Evolutionary conservation across 352 stramenopile species (phyloP).

Genomic region (Phytophthora pistaciae): DNA sequence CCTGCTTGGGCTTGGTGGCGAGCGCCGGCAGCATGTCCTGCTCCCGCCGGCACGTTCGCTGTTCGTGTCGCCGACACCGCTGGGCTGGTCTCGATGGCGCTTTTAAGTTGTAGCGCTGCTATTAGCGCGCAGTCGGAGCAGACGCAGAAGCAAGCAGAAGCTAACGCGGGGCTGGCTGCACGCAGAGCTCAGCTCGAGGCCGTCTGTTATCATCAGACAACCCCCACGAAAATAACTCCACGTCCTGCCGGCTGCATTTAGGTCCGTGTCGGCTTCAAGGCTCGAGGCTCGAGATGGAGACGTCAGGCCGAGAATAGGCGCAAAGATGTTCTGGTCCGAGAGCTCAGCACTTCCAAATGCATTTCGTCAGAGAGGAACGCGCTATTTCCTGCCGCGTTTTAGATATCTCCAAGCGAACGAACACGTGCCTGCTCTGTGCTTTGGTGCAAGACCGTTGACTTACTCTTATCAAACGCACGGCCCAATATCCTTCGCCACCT

Average conservation of each 20-base stretch:
- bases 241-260: constrained; percentile 21
- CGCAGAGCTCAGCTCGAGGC: background rate
- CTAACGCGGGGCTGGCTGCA: background rate
- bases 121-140: background rate
- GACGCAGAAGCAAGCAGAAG: background rate
- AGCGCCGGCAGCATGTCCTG: constrained; percentile 76
- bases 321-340: constrained; percentile 10
- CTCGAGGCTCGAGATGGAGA: background rate
- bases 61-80: constrained; percentile 3
- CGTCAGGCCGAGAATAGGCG: constrained; percentile 6
- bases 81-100: constrained; percentile 6
- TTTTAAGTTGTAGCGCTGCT: constrained; percentile 16
- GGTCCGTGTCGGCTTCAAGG: background rate
- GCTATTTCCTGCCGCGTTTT: background rate
- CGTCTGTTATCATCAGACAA: constrained; percentile 27
- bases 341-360: background rate
- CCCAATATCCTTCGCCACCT: background rate
- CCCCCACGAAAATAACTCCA: constrained; percentile 31
- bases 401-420: constrained; percentile 6
- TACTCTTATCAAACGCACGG: background rate
- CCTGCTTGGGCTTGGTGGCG: constrained; percentile 85
- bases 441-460: background rate
- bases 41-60: background rate
- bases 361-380: constrained; percentile 10
- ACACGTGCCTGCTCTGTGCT: background rate